Evolutionary conservation across 169 alveolate genomes (phyloP).

Genomic region (Plasmodium inui): DNA sequence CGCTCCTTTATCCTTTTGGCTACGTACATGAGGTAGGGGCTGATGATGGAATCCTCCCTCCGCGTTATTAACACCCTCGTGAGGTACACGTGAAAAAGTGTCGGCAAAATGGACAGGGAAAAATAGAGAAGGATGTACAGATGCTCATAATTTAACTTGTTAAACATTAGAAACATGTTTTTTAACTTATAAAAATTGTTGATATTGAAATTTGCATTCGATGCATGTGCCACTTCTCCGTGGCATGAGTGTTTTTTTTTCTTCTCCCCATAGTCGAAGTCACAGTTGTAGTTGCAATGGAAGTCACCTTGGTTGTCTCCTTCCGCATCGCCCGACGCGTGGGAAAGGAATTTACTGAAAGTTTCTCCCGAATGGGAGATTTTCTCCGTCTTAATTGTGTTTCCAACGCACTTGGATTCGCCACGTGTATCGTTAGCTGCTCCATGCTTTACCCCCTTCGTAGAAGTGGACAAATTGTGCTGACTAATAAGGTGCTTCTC

Average conservation of each 20-base stretch:
- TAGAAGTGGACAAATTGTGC: background rate
- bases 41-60: background rate
- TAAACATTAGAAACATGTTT: slow-evolving; percentile 25
- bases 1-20: slow-evolving; percentile 15
- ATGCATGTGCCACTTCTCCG: background rate
- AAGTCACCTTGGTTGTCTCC: background rate
- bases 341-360: slow-evolving; percentile 4
- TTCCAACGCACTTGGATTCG: background rate
- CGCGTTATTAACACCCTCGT: background rate
- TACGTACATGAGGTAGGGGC: slow-evolving; percentile 14
- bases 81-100: slow-evolving; percentile 40
- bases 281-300: background rate
- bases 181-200: slow-evolving; percentile 16
- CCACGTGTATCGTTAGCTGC: background rate
- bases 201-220: background rate
- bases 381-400: background rate
- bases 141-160: slow-evolving; percentile 34
- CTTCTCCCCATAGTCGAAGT: background rate
- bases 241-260: background rate
- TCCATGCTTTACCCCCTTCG: background rate
- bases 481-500: background rate
- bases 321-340: background rate
- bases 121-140: slow-evolving; percentile 39
- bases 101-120: slow-evolving; percentile 41
- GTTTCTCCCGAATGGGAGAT: background rate